A percentile compares a stretch with the other conserved stretches of the same genome.
Evolutionary conservation across 2,329 filamentous ascomycete species (phyloP).

Genomic region (Trichoderma pleuroti): DNA sequence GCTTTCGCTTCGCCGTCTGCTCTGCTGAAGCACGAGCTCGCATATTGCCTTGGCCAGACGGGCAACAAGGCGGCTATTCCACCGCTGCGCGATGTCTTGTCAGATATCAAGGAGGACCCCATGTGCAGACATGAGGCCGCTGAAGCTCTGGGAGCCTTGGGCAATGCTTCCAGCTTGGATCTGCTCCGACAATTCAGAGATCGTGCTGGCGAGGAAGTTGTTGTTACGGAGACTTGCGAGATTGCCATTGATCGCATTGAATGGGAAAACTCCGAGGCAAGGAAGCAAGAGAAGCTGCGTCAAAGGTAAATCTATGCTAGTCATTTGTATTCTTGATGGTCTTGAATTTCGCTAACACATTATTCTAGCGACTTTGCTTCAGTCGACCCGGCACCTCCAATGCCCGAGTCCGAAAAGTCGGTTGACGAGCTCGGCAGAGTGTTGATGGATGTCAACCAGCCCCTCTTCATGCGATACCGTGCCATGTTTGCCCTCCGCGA

Average conservation of each 20-base stretch:
- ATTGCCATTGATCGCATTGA: conserved; percentile 91
- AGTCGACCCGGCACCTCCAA: conserved; percentile 88
- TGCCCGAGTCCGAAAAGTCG: conserved; percentile 65
- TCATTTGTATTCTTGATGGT: conserved; percentile 15
- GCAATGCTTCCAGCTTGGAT: conserved; percentile 68
- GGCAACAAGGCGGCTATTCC: conserved; percentile 71
- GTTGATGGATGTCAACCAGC: conserved; percentile 72
- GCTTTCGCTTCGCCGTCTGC: conserved; percentile 82
- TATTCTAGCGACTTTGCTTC: conserved; percentile 80
- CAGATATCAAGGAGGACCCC: conserved; percentile 76
- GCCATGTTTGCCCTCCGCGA: conserved; percentile 98
- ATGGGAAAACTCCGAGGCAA: conserved; percentile 78
- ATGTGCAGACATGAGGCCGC: conserved; percentile 98
- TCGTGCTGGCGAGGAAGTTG: conserved; percentile 68
- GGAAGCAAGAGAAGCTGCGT: conserved; percentile 71
- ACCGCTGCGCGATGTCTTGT: conserved; percentile 68
- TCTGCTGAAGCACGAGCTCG: conserved; percentile 91
- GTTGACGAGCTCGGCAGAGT: conserved; percentile 72
- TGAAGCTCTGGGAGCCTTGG: conserved; percentile 87
- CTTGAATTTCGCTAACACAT: conserved; percentile 28
- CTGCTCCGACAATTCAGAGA: conserved; percentile 72
- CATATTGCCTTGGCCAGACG: conserved; percentile 94
- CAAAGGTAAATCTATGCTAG: conserved; percentile 59
- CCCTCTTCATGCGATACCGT: conserved; percentile 89
- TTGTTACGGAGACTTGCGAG: conserved; percentile 93